These are phyloP conservation scores for Byssochlamys sp. DNA, from an alignment of 2,329 filamentous ascomycete genomes.

Conservation along the genomic window DNA sequence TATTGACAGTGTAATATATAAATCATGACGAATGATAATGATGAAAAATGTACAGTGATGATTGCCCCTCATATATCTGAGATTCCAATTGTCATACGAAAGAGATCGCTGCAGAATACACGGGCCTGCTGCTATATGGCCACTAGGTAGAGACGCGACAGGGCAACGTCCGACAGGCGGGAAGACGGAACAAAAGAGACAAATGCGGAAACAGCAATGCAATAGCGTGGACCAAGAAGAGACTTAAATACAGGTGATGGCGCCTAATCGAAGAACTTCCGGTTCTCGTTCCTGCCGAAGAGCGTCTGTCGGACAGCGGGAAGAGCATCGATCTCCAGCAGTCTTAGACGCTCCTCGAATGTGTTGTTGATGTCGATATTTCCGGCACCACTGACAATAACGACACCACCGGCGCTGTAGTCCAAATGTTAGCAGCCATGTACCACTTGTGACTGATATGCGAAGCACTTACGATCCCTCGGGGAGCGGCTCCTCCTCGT, in stretches of 20 bases:
- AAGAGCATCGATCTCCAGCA: slow-evolving; percentile 75
- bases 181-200: neutral
- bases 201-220: neutral
- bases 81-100: neutral
- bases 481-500: slow-evolving; percentile 69
- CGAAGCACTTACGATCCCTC: slow-evolving; percentile 64
- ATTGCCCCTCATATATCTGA: neutral
- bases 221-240: slow-evolving; percentile 1
- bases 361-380: slow-evolving; percentile 99
- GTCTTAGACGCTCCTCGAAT: slow-evolving; percentile 76
- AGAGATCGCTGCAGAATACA: neutral
- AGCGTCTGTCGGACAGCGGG: slow-evolving; percentile 75
- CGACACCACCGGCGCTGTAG: slow-evolving; percentile 68
- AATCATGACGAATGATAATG: neutral
- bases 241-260: neutral
- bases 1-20: slow-evolving; percentile 2
- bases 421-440: slow-evolving; percentile 6
- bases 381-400: slow-evolving; percentile 69
- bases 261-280: slow-evolving; percentile 80
- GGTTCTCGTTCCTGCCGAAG: slow-evolving; percentile 90
- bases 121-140: neutral
- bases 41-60: neutral
- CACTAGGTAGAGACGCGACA: neutral
- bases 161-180: neutral
- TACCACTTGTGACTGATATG: neutral